Conservation (phyloP, 2,329 filamentous ascomycete genomes). For the Neofusicoccum sp. region DNA sequence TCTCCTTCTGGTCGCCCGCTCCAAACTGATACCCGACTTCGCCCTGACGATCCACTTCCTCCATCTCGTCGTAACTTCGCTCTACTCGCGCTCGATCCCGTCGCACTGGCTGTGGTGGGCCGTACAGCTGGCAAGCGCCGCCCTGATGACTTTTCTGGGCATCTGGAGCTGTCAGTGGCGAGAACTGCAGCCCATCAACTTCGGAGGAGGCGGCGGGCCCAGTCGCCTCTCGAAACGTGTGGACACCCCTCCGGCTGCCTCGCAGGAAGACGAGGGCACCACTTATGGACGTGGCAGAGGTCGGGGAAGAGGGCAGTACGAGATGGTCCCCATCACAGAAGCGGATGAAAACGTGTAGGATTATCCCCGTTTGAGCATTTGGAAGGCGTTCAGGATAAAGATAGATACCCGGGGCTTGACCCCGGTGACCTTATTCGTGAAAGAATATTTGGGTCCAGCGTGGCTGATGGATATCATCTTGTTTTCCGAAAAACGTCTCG, state of each 20-base stretch:
- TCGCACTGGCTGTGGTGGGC: conserved; percentile 85
- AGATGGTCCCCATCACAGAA: conserved; percentile 50
- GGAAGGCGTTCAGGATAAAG: conserved; percentile 29
- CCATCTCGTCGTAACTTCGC: conserved; percentile 73
- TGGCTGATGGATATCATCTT: background rate
- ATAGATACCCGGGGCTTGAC: conserved; percentile 21
- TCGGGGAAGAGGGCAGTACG: conserved; percentile 50
- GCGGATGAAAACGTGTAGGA: conserved; percentile 39
- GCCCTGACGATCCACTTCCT: conserved; percentile 84
- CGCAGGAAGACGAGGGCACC: conserved; percentile 37
- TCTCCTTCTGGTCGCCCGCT: conserved; percentile 80
- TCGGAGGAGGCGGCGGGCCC: conserved; percentile 62
- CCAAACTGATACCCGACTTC: conserved; percentile 94
- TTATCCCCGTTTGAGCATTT: conserved; percentile 30
- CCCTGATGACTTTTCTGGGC: conserved; percentile 69
- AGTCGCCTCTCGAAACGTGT: conserved; percentile 25
- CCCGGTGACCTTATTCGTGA: background rate
- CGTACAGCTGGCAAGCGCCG: conserved; percentile 62
- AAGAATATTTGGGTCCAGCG: background rate
- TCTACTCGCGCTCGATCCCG: conserved; percentile 79
- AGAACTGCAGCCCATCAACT: conserved; percentile 85
- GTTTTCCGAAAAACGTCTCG: background rate
- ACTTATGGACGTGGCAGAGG: conserved; percentile 44
- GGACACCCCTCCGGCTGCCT: conserved; percentile 24
- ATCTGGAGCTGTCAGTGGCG: conserved; percentile 92